Percentiles rank a stretch among this genome's conserved stretches.
These are phyloP conservation scores for Tetrastigma voinierianum DNA, from an alignment of 164 flowering plant species.

Conservation along the genomic window DNA sequence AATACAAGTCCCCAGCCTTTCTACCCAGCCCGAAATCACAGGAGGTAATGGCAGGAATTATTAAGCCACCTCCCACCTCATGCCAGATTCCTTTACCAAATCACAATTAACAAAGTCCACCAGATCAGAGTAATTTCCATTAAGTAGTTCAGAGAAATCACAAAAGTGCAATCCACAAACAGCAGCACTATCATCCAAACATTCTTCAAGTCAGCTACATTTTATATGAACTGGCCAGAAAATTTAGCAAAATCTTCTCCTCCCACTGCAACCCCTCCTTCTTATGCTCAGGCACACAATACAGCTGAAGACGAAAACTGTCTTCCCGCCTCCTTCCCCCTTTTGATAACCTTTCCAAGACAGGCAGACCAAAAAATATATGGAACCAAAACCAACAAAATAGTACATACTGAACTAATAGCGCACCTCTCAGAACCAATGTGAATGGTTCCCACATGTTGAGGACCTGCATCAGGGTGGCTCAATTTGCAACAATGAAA, in stretches of 20 bases:
- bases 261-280: no score
- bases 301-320: neutral
- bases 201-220: no score
- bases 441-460: constrained; percentile 94
- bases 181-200: no score
- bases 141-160: no score
- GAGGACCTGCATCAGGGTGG: constrained; percentile 67
- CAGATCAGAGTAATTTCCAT: neutral
- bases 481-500: constrained; percentile 63
- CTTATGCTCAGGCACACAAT: no score
- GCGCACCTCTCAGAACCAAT: constrained; percentile 87
- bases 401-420: neutral
- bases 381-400: neutral
- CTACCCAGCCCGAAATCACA: no score
- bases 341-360: neutral
- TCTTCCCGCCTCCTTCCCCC: neutral
- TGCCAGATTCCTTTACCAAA: neutral
- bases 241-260: no score
- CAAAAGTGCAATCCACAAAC: no score
- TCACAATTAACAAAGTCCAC: neutral
- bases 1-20: neutral
- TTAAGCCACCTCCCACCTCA: neutral
- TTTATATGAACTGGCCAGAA: no score
- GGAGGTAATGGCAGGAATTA: neutral
- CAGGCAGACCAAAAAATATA: neutral